Evolutionary conservation across 768 basidiomycete species (phyloP), one percentile per base, ranked within the genome.

Genomic region (Mycena galericulata): DNA sequence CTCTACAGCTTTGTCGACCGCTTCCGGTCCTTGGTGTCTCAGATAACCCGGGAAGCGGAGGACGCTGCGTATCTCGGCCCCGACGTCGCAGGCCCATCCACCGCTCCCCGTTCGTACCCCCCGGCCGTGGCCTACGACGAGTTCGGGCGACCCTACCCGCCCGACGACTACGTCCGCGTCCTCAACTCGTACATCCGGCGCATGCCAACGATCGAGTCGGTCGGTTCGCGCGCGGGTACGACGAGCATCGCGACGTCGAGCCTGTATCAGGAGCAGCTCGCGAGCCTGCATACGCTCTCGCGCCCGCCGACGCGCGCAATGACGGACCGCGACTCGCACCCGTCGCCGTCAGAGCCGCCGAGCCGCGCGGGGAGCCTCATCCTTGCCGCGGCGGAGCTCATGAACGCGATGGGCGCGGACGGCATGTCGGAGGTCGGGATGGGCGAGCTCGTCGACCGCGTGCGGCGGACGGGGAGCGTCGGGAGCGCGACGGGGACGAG

Each of bases 201-300:
- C 41, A 93, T 94, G 92, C 89, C 92, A 22, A 94, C 93, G 30
- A 94, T 94, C 68, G 92, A 93, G 76, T 89, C 88, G 46, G 83
- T 93, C 76, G 92, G 91, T 43, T 91, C 90, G 20, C 84, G 87
- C 56, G 92, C 26, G 26, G 47, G 47, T 24, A 22, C 47, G 26
- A 11, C 22, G 47, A 8, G 26, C 4, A 11, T n/a, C 4, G 26
- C 47, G 26, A 8, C 29, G 1, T 27, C 20, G 40, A 46, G 41
- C 14, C 1, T 58, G 30, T 66, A 67, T 24, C 61, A 41, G 26
- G 59, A 40, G 56, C 40, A 32, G 38, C 36, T 20, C 26, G 40
- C 60, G 50, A 53, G 72, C 34, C 61, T 38, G n/a, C 59, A 65
- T 36, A 75, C 75, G 10, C 64, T 75, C 1, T 83, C 82, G 65